Base-by-base conservation (phyloP, 352 stramenopile genomes). In the Saprolegnia parasitica region DNA sequence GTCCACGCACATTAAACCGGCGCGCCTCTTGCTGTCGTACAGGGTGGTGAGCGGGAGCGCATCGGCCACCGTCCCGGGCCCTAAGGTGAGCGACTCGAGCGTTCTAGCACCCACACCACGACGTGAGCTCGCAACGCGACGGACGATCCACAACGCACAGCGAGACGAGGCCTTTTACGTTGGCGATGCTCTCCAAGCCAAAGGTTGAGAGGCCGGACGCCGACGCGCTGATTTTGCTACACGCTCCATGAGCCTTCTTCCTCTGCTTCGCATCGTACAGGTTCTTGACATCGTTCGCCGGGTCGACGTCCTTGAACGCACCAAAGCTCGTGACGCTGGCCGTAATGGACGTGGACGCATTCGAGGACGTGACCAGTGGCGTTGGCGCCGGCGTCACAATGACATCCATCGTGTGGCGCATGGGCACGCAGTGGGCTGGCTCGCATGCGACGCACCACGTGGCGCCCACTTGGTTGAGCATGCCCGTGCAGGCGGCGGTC, bases 191-290 rank as follows among this genome's bases (percentile, higher is more conserved):
- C 24, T 57, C 46, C 29, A 68, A 49, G 42, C 42, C 18, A 49
- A 49, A 49, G 8, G 46, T 54, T 5, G 50, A 52, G 11, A n/a
- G 21, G 5, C 24, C 11, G 23, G 15, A 18, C 29, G 21, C 20
- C 39, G 62, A 32, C 8, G 62, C 62, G 18, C 23, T 56, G 35
- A 68, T 60, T 26, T 21, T 57, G 39, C 62, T 68, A 61, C 62
- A 61, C 21, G 8, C 11, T 13, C 13, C 46, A n/a, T 49, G 62
- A 42, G 15, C 18, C 4, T n/a, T n/a, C n/a, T n/a, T n/a, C n/a
- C 18, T 21, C 8, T 8, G 20, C 24, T 56, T 35, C 21, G 29
- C 29, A 20, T 11, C 63, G 49, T 63, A 70, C 63, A 70, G 29
- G n/a, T 8, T 62, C 54, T 70, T 60, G 35, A 42, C 11, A 11